Evolutionary conservation across 768 basidiomycete species (phyloP), one percentile per base, ranked within the genome.

Genomic region (Termitomyces sp.): DNA sequence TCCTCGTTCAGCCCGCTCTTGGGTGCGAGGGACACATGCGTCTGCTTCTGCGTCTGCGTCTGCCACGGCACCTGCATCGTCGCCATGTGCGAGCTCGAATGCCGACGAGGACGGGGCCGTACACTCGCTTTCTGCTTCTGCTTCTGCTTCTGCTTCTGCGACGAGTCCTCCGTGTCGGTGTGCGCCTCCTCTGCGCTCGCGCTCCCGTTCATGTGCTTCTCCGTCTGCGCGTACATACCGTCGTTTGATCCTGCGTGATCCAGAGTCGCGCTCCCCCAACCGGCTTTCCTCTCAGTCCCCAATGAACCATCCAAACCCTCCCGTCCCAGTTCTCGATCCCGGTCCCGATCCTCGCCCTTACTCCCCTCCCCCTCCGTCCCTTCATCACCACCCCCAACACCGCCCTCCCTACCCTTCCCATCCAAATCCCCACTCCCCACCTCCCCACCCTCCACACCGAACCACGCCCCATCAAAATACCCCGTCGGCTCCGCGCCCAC

Each of bases 391-490:
- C 70, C 30, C 65, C 72, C 35, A 76, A 59, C 56, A 61, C 74
- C 40, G 8, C n/a, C 28, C 66, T 70, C 26, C 64, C 72, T 38
- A 74, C 59, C 24, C 33, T 36, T 47, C 14, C 52, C 47, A 38
- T 38, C 7, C 38, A 38, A 2, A n/a, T 54, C 66, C 28, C 66
- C 45, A 74, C 74, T 8, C 38, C 6, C 38, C 18, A n/a, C 38
- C 38, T 18, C 38, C 6, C 2, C 3, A 2, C 38, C 38, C 38
- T 40, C 38, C 7, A 5, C 6, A 7, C 18, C 7, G 55, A 76
- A 72, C 66, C 78, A 79, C 55, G 70, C 73, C 18, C 68, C 69
- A 60, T 78, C 77, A 57, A 79, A 78, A 58, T 78, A 78, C 44
- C 76, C 76, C 54, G 72, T 71, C 7, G 74, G 76, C 63, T 77